Conservation (phyloP, 805 yeast genomes). For the Kodamaea sagamina region DNA sequence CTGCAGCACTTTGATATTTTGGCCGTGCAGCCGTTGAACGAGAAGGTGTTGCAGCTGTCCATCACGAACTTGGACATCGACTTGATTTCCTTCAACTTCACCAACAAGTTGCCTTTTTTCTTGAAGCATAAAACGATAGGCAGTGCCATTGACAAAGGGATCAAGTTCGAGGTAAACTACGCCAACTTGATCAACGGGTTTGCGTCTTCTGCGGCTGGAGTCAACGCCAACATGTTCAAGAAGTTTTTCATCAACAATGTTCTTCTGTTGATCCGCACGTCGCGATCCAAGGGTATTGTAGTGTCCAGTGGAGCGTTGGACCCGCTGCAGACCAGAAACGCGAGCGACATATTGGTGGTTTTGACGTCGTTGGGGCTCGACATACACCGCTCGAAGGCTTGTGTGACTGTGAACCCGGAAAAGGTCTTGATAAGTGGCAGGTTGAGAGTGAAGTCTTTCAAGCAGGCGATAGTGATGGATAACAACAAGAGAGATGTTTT, state of each 20-base stretch:
- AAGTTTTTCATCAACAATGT: conserved; percentile 70
- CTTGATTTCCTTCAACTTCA: conserved; percentile 70
- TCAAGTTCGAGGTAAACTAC: conserved; percentile 79
- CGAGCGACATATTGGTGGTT: conserved; percentile 67
- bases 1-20: conserved; percentile 67
- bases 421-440: conserved; percentile 72
- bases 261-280: conserved; percentile 73
- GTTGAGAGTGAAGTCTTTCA: conserved; percentile 69
- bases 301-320: conserved; percentile 72
- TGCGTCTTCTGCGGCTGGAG: conserved; percentile 16
- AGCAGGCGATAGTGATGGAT: conserved; percentile 68
- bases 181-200: conserved; percentile 49
- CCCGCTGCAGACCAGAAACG: conserved; percentile 62
- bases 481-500: conserved; percentile 37
- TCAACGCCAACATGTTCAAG: conserved; percentile 40
- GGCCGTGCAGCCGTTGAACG: conserved; percentile 78
- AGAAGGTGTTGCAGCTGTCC: conserved; percentile 74
- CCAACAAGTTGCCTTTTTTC: conserved; percentile 67
- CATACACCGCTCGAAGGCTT: conserved; percentile 56
- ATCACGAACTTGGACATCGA: conserved; percentile 80
- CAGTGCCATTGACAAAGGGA: conserved; percentile 79
- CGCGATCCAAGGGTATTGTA: conserved; percentile 77
- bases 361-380: conserved; percentile 72
- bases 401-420: conserved; percentile 61
- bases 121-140: conserved; percentile 83